Base-by-base conservation (phyloP, 345 rosid genomes). In the Eucalyptus paniculata region DNA sequence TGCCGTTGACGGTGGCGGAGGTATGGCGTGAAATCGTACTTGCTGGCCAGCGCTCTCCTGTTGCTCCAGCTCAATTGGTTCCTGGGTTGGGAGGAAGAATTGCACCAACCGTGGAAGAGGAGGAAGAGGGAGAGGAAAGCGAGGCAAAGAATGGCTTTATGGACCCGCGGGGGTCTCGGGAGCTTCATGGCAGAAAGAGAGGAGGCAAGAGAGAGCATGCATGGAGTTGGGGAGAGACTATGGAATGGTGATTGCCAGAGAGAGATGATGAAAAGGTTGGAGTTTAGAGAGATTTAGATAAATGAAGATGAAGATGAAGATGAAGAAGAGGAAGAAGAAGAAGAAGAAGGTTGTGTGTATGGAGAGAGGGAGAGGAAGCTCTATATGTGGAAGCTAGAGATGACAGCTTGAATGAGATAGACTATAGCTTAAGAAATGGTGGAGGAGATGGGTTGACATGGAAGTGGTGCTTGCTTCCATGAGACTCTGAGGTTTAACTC, bases 21-120 rank as follows among this genome's bases (percentile, higher is more conserved):
- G 90, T 95, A 96, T 7, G 96, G 97, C 7, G 94, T 54, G 93
- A 96, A 93, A 91, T 96, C 97, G 85, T 94, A 94, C 37, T 92
- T 93, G 81, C 87, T 69, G 19, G 91, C 82, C 87, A 94, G 90
- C 44, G 91, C 89, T 89, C 92, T 93, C 89, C 95, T 90, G 91
- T 50, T 92, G 91, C 89, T 91, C 87, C 83, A 77, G 83, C 83
- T 77, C 47, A 77, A 40, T 23, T 77, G 83, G 83, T 77, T 77
- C 47, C 42, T 7, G 17, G 47, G 83, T 23, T 18, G 26, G 54
- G 69, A 28, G 37, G 89, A 86, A 60, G 81, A 88, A 47, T 80
- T 65, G 88, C 88, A 91, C 50, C 88, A 60, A n/a, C 89, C 88
- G 19, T 91, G 89, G 51, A 91, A 90, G 88, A 91, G 91, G 34